Evolutionary conservation across 768 basidiomycete species (phyloP).

Genomic region (Mycena leptocephala): DNA sequence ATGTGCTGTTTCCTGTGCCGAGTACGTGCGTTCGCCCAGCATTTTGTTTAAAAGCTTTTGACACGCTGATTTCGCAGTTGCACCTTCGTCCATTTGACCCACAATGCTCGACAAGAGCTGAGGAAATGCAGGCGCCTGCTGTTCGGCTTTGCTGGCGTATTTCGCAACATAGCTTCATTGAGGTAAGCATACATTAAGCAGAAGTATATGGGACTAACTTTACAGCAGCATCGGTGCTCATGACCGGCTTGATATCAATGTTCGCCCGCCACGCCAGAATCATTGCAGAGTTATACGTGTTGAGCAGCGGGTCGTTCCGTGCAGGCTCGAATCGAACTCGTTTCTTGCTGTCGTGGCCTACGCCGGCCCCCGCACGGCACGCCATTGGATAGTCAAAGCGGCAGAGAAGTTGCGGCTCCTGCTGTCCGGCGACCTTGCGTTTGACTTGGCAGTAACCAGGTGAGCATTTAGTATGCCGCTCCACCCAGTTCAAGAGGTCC

Average conservation of each 20-base stretch:
- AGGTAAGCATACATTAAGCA: not conserved
- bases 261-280: slow-evolving; percentile 43
- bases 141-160: no score
- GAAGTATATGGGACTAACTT: not conserved
- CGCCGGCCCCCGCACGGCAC: not conserved
- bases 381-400: no score
- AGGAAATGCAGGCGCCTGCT: no score
- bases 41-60: no score
- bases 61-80: no score
- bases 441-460: no score
- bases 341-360: slow-evolving; percentile 27
- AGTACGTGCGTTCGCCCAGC: no score
- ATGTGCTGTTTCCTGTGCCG: slow-evolving; percentile 42
- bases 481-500: slow-evolving; percentile 39
- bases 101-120: no score
- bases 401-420: no score
- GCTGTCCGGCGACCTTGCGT: no score
- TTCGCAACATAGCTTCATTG: slow-evolving; percentile 30
- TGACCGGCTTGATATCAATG: slow-evolving; percentile 40
- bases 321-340: slow-evolving; percentile 22
- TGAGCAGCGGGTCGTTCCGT: slow-evolving; percentile 39
- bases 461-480: slow-evolving; percentile 43
- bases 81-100: no score
- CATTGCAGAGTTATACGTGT: slow-evolving; percentile 37
- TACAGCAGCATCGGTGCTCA: slow-evolving; percentile 34